These are phyloP conservation scores for Xylaria sp. DNA, from an alignment of 2,329 filamentous ascomycete species.

Conservation along the genomic window DNA sequence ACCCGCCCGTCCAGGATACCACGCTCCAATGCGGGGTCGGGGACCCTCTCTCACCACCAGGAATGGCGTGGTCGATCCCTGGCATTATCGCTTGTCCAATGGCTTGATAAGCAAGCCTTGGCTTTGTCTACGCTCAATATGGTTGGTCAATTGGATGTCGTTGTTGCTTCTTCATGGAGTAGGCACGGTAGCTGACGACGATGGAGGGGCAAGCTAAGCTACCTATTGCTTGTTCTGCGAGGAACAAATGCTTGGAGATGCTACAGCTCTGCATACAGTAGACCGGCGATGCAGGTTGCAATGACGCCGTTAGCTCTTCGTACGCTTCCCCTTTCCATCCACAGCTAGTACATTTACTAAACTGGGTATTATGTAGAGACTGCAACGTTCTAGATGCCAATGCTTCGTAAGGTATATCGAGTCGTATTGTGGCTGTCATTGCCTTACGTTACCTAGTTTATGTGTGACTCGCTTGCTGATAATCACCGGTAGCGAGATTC, in stretches of 20 bases:
- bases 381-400: background rate
- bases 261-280: background rate
- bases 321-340: background rate
- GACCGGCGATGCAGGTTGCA: slow-evolving; percentile 1
- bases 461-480: slow-evolving; percentile 12
- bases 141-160: slow-evolving; percentile 28
- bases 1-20: slow-evolving; percentile 4
- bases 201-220: slow-evolving; percentile 12
- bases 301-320: background rate
- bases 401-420: background rate
- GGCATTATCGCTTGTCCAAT: slow-evolving; percentile 19
- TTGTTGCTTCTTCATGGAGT: background rate
- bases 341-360: background rate
- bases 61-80: slow-evolving; percentile 12
- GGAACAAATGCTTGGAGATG: slow-evolving; percentile 5
- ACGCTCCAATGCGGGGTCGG: slow-evolving; percentile 27
- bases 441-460: background rate
- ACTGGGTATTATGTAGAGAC: background rate
- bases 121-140: slow-evolving; percentile 1
- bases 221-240: slow-evolving; percentile 10
- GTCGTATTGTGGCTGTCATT: slow-evolving; percentile 7
- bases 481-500: slow-evolving; percentile 14
- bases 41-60: background rate
- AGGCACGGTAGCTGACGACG: slow-evolving; percentile 14
- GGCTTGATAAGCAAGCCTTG: slow-evolving; percentile 24